Evolutionary conservation across 768 basidiomycete species (phyloP).

Genomic region (Rhodotorula graminis): DNA sequence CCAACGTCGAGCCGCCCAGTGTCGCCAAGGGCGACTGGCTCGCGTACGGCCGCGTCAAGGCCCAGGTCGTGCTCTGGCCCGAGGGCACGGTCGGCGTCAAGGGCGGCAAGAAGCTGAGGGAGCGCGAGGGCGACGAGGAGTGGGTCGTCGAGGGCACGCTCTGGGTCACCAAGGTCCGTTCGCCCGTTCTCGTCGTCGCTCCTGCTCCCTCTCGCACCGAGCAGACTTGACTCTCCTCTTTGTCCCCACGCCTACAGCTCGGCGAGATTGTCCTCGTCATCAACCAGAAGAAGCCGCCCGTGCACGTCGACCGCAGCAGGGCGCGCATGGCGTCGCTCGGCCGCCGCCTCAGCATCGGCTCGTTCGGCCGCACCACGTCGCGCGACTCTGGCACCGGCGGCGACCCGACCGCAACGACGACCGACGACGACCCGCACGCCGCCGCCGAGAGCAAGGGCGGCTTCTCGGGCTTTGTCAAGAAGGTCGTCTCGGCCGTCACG

Average conservation of each 20-base stretch:
- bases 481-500: slow-evolving; percentile 17
- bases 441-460: too few species aligned
- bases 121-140: not conserved
- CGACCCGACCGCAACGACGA: not conserved
- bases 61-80: slow-evolving; percentile 9
- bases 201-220: not conserved
- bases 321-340: not conserved
- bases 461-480: slow-evolving; percentile 11
- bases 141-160: slow-evolving; percentile 16
- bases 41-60: slow-evolving; percentile 17
- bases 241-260: not conserved
- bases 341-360: slow-evolving; percentile 6
- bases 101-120: not conserved
- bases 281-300: slow-evolving; percentile 3
- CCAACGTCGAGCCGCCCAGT: not conserved
- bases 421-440: not conserved
- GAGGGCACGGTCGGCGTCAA: slow-evolving; percentile 1
- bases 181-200: not conserved
- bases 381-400: not conserved
- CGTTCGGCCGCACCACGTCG: not conserved
- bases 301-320: not conserved
- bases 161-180: slow-evolving; percentile 22
- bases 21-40: slow-evolving; percentile 23
- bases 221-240: not conserved
- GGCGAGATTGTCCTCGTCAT: slow-evolving; percentile 8